Base-by-base conservation (phyloP, 148 eudicot genomes). In the Cornus kousa region DNA sequence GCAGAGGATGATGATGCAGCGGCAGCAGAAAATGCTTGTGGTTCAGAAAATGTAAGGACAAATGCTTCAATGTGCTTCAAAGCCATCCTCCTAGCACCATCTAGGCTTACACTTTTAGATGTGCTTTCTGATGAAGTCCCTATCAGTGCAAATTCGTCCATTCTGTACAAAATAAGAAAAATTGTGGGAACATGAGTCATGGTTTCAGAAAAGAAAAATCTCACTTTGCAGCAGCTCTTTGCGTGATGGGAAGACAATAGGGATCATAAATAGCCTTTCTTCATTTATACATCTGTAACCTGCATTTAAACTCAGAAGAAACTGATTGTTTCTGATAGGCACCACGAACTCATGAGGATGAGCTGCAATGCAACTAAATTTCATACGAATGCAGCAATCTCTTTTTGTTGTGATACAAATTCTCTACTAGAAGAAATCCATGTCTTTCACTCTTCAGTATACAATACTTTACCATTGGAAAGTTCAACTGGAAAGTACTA, bases 11-110 rank as follows among this genome's bases (percentile, higher is more conserved):
- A 90, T 72, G 99, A 95, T 40, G 87, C 79, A 67, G 97, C 88
- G 19, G 95, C 97, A 78, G 93, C 82, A 85, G 88, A 81, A 85
- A 93, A 88, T 69, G 93, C 91, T 79, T 91, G 93, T 7, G 84
- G 91, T 80, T 89, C 89, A 39, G 90, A 86, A 78, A 95, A 93
- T 24, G 86, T 84, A 77, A 83, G 88, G 75, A 95, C 81, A 80
- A 93, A 95, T 35, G 88, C 87, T 82, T 93, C 99, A 72, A 95
- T 90, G 83, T 88, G 82, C 68, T 88, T 90, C 85, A 93, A 86
- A 68, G 99, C 99, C 95, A 93, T 86, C 81, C 84, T 90, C 86
- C 97, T 89, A 37, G 94, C 88, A 9, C 87, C 90, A 32, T 93
- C 93, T 75, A 95, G 85, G 85, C 85, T 92, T 31, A 88, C 84